Evolutionary conservation across 768 basidiomycete genomes (phyloP).

Genomic region (Brasilioporus rufonigricans): DNA sequence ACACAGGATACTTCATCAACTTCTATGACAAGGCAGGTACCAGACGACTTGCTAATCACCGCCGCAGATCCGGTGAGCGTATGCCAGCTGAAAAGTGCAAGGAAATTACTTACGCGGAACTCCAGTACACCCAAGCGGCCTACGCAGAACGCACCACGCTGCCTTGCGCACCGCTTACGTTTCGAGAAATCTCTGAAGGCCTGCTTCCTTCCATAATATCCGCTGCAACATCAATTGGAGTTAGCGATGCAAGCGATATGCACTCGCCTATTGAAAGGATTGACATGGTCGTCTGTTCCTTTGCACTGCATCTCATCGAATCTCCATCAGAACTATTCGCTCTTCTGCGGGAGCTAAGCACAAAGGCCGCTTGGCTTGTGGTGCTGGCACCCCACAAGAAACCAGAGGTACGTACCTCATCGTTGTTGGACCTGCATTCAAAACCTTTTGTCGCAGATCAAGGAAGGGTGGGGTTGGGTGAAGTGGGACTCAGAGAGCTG

Average conservation of each 20-base stretch:
- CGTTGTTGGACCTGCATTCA: neutral
- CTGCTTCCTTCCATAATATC: constrained; percentile 38
- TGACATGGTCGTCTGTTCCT: constrained; percentile 72
- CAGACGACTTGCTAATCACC: constrained; percentile 16
- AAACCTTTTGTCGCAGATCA: constrained; percentile 42
- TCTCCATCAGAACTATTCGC: constrained; percentile 60
- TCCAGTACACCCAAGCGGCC: constrained; percentile 59
- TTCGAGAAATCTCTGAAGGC: constrained; percentile 61
- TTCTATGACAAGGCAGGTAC: constrained; percentile 1
- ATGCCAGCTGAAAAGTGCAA: neutral
- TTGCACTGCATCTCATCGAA: constrained; percentile 69
- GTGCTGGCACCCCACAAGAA: constrained; percentile 75
- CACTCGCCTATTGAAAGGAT: constrained; percentile 22
- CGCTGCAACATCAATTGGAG: constrained; percentile 9
- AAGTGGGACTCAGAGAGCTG: constrained; percentile 58
- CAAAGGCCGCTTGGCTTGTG: constrained; percentile 61
- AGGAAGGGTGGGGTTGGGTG: constrained; percentile 64
- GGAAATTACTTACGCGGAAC: constrained; percentile 11
- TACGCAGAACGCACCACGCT: constrained; percentile 54
- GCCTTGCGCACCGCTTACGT: constrained; percentile 56
- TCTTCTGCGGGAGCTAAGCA: constrained; percentile 62
- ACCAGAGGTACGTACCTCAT: constrained; percentile 51
- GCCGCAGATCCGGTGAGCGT: constrained; percentile 29
- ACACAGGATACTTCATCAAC: neutral
- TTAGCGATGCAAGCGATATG: neutral